Conservation (phyloP, 495 filamentous ascomycete genomes). For the Corynascus novoguineensis region DNA sequence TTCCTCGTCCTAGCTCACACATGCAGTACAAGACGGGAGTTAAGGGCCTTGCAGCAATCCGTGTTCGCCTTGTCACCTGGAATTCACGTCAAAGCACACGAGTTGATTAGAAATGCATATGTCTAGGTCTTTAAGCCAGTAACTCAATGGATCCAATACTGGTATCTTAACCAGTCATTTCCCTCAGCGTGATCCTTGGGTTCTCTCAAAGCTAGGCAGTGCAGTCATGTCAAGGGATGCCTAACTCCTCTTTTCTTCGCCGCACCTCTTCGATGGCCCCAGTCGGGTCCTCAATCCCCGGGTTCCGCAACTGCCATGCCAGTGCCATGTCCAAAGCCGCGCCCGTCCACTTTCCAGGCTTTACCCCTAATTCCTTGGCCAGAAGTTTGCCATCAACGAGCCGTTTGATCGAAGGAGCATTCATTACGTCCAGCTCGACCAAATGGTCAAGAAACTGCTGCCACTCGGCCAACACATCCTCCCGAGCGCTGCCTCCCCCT, state of each 20-base stretch:
- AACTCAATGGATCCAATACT: no score
- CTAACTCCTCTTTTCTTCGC: conserved; percentile 50
- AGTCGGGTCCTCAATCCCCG: conserved; percentile 53
- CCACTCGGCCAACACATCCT: conserved; percentile 45
- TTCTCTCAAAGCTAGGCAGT: not conserved
- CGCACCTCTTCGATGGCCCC: conserved; percentile 62
- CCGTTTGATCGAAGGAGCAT: conserved; percentile 49
- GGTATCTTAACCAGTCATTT: no score
- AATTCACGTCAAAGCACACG: no score
- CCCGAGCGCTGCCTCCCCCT: conserved; percentile 6
- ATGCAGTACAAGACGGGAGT: no score
- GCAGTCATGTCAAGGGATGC: conserved; percentile 27
- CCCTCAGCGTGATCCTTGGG: no score
- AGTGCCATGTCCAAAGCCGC: conserved; percentile 64
- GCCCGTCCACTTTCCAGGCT: conserved; percentile 74
- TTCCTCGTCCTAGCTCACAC: no score
- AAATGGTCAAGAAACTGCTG: conserved; percentile 52
- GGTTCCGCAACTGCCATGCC: conserved; percentile 82
- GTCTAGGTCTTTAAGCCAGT: no score
- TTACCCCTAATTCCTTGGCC: conserved; percentile 51
- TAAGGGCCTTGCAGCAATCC: no score
- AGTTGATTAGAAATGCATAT: no score
- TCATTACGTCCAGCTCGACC: conserved; percentile 44
- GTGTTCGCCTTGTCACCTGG: no score
- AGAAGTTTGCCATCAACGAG: conserved; percentile 64